Evolutionary conservation across 2,329 filamentous ascomycete genomes (phyloP).

Genomic region (Cladosporium sp.): DNA sequence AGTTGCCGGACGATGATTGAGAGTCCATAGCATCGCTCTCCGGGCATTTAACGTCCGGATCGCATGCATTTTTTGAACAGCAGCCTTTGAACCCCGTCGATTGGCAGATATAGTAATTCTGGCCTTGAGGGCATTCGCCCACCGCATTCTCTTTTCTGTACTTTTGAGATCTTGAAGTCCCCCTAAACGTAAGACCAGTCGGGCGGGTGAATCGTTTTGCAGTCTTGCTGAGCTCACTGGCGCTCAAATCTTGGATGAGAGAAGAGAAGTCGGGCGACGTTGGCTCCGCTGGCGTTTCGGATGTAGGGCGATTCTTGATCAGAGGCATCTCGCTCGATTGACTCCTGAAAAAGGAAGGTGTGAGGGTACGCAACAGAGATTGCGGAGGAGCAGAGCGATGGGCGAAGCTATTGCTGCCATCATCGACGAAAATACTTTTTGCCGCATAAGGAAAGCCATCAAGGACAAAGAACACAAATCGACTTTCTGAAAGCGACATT

Average conservation of each 20-base stretch:
- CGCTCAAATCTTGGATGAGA: not conserved
- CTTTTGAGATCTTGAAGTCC: conserved; percentile 2
- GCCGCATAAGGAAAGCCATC: conserved; percentile 6
- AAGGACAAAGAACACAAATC: conserved; percentile 6
- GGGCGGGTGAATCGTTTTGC: conserved; percentile 1
- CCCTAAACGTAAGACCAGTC: conserved; percentile 3
- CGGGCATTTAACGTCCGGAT: conserved; percentile 17
- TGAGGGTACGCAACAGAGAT: not conserved
- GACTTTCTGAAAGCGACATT: conserved; percentile 4
- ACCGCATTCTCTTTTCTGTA: conserved; percentile 8
- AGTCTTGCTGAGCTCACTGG: conserved; percentile 8
- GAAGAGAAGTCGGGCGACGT: not conserved
- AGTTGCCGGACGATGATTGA: conserved; percentile 1
- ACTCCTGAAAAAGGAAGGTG: not conserved
- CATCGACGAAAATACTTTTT: not conserved
- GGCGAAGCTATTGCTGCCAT: not conserved
- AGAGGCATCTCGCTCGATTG: conserved; percentile 4
- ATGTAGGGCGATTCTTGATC: not conserved
- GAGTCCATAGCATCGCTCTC: conserved; percentile 12
- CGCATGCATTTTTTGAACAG: conserved; percentile 25
- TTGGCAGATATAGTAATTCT: conserved; percentile 11
- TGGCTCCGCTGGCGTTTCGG: not conserved
- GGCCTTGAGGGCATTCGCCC: conserved; percentile 4
- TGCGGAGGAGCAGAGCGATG: not conserved
- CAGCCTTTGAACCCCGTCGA: conserved; percentile 24